phyloP scores from a whole-genome alignment of 2,329 filamentous ascomycete genomes.

The Hortaea werneckii region DNA sequence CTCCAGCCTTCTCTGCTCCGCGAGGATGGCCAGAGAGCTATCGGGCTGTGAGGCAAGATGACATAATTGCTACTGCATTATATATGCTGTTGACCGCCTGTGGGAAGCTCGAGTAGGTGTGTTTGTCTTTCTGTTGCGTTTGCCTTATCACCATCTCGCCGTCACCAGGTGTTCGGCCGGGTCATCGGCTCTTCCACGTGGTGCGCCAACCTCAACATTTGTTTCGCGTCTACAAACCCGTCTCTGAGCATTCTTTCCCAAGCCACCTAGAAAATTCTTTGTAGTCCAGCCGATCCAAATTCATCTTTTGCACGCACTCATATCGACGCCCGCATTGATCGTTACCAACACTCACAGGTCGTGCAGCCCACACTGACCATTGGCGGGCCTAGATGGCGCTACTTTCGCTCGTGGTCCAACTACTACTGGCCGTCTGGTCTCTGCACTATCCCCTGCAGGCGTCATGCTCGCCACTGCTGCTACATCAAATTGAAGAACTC shows the following conservation, averaged over 20 bases:
- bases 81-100: neutral
- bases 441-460: neutral
- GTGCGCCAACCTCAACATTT: neutral
- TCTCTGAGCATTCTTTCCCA: neutral
- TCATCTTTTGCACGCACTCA: neutral
- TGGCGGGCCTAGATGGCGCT: neutral
- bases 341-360: neutral
- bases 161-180: neutral
- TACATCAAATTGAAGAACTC: slow-evolving; percentile 11
- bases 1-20: no score
- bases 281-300: neutral
- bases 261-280: neutral
- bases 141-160: neutral
- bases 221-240: no score
- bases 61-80: neutral
- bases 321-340: neutral
- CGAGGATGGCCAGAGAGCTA: no score
- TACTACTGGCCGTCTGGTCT: neutral
- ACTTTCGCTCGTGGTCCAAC: neutral
- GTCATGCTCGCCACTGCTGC: slow-evolving; percentile 6
- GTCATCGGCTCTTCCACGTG: neutral
- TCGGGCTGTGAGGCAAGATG: no score
- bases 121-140: neutral
- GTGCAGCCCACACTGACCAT: neutral
- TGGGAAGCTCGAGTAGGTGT: neutral